Base-by-base conservation (phyloP, 768 basidiomycete species). In the Lactifluus subvellereus region DNA sequence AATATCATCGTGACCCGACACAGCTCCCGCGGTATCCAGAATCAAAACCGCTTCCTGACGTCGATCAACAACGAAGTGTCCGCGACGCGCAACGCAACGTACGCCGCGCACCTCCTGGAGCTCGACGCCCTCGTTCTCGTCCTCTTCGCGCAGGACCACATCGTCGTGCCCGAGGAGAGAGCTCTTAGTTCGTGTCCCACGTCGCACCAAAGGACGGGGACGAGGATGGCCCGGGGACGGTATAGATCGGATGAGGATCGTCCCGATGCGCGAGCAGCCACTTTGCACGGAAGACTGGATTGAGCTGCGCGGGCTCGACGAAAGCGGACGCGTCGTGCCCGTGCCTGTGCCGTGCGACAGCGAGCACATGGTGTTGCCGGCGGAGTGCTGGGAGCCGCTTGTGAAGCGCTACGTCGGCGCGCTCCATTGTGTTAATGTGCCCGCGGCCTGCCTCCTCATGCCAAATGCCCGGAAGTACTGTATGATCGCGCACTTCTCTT, bases 241-340 rank as follows among this genome's bases (percentile, higher is more conserved):
- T 27, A 27, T 27, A 27, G 27, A 27, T 27, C 27, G 27, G 27
- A 27, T 27, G 27, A 27, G 2, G 27, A 3, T 3, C 49, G 75
- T 93, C 33, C 85, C 89, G 2, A 88, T 94, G 89, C 81, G 78
- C 42, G 71, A 72, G 57, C 91, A 93, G 63, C 84, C 83, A 8
- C 72, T 94, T 27, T 94, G 94, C 72, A 69, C 70, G 8, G 84
- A 91, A 67, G 87, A 94, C 70, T 90, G 88, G 88, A 88, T 94
- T 57, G 92, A 92, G 4, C 73, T 94, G 59, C 81, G 84, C 33
- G 70, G 76, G 61, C 77, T 94, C 66, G 89, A 94, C 71, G 80
- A 91, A 67, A 76, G 78, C 22, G 87, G 83, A 4, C 78, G 75
- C 4, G 78, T 94, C 16, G 68, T 79, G 13, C 76, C 91, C 33